These are phyloP conservation scores for Serendipita vermifera DNA, from an alignment of 768 basidiomycete species.

Conservation along the genomic window DNA sequence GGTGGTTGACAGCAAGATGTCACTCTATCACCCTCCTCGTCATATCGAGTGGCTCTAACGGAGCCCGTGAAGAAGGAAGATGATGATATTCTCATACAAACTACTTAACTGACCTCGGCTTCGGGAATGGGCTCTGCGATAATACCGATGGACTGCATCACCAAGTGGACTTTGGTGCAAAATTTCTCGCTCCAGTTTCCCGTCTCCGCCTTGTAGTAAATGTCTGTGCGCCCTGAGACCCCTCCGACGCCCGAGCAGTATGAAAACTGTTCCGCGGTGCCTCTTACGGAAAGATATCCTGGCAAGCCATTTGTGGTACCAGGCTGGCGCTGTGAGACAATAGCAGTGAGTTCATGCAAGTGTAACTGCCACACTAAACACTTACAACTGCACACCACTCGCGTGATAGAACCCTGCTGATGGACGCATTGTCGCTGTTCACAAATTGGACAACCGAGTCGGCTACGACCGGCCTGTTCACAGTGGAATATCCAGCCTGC, in stretches of 20 bases:
- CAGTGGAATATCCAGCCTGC: background rate
- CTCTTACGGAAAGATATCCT: constrained; percentile 1
- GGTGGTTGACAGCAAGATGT: no score
- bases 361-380: no score
- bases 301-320: background rate
- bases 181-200: background rate
- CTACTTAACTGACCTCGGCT: no score
- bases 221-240: background rate
- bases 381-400: background rate
- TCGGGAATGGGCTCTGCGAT: constrained; percentile 2
- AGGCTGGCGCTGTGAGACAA: background rate
- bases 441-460: background rate
- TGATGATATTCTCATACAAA: no score
- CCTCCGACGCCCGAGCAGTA: background rate
- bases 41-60: no score
- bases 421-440: background rate
- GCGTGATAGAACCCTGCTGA: background rate
- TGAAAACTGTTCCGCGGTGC: background rate
- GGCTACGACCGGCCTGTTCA: background rate
- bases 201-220: background rate
- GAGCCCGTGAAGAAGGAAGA: no score
- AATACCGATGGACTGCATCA: constrained; percentile 4
- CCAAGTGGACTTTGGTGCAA: constrained; percentile 1
- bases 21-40: no score
- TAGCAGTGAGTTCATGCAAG: no score